Conservation (phyloP, 2,329 filamentous ascomycete genomes). For the Alternaria ventricosa region DNA sequence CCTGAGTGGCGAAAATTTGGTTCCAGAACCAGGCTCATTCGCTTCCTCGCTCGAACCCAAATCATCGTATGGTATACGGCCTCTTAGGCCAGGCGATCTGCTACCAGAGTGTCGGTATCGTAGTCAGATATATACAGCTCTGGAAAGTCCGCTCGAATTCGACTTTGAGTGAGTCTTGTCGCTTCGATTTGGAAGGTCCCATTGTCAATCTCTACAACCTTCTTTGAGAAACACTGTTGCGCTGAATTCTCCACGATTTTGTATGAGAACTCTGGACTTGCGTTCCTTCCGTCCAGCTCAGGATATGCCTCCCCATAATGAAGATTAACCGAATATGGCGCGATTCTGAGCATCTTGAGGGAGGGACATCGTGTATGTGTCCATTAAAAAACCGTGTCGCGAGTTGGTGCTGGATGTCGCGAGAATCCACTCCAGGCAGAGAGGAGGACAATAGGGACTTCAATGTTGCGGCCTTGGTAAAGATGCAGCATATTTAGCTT, state of each 20-base stretch:
- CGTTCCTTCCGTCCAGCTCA: not conserved
- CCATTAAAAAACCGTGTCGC: slow-evolving; percentile 2
- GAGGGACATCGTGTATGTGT: not conserved
- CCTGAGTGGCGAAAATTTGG: not conserved
- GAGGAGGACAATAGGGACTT: not conserved
- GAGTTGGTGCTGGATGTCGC: not conserved
- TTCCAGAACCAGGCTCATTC: not conserved
- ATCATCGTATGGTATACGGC: not conserved
- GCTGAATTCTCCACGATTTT: not conserved
- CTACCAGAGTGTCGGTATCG: not conserved
- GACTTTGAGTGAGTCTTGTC: not conserved
- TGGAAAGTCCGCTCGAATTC: slow-evolving; percentile 5
- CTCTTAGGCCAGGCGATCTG: not conserved
- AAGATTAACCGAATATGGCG: not conserved
- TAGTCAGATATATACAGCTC: slow-evolving; percentile 7
- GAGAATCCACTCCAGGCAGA: not conserved
- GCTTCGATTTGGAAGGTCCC: not conserved
- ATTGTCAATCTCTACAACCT: not conserved
- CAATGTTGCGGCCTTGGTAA: not conserved
- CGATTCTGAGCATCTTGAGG: slow-evolving; percentile 5
- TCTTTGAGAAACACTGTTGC: not conserved
- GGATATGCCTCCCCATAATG: not conserved
- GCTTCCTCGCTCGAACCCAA: not conserved
- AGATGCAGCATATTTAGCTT: slow-evolving; percentile 9
- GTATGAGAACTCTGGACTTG: not conserved